Evolutionary conservation across 768 basidiomycete species (phyloP).

Genomic region (Exidia glandulosa): DNA sequence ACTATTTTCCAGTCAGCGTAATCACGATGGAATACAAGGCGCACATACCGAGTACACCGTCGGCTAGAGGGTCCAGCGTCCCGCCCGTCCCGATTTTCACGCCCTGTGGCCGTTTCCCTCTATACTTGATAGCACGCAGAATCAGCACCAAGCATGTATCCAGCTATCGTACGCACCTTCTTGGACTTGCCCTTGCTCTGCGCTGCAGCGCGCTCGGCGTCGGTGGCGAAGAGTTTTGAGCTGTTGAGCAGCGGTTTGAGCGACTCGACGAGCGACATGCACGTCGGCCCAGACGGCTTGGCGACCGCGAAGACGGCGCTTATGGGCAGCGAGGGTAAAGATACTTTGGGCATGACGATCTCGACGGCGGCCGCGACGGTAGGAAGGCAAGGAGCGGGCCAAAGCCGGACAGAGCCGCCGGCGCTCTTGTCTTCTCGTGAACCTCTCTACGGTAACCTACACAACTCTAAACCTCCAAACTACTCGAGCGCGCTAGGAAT

Average conservation of each 20-base stretch:
- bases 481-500: too few relatives aligned
- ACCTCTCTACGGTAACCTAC: too few relatives aligned
- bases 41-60: slow-evolving; percentile 77
- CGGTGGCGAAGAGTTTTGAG: slow-evolving; percentile 61
- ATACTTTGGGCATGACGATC: slow-evolving; percentile 55
- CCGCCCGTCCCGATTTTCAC: slow-evolving; percentile 90
- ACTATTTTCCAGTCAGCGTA: slow-evolving; percentile 35
- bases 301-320: slow-evolving; percentile 78
- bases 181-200: slow-evolving; percentile 40
- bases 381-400: neutral
- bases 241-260: slow-evolving; percentile 68
- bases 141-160: slow-evolving; percentile 21
- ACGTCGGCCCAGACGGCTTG: slow-evolving; percentile 89
- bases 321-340: slow-evolving; percentile 43
- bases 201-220: slow-evolving; percentile 6
- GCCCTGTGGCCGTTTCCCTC: slow-evolving; percentile 10
- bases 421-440: too few relatives aligned
- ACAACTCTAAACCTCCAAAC: too few relatives aligned
- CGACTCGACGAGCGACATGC: slow-evolving; percentile 81
- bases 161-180: slow-evolving; percentile 30
- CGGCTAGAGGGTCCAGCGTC: slow-evolving; percentile 91
- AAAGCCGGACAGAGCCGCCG: too few relatives aligned
- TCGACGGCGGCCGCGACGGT: neutral
- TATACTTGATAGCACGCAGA: too few relatives aligned
- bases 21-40: slow-evolving; percentile 3